Conservation (phyloP, 495 filamentous ascomycete genomes). For the Aspergillus leporis region DNA sequence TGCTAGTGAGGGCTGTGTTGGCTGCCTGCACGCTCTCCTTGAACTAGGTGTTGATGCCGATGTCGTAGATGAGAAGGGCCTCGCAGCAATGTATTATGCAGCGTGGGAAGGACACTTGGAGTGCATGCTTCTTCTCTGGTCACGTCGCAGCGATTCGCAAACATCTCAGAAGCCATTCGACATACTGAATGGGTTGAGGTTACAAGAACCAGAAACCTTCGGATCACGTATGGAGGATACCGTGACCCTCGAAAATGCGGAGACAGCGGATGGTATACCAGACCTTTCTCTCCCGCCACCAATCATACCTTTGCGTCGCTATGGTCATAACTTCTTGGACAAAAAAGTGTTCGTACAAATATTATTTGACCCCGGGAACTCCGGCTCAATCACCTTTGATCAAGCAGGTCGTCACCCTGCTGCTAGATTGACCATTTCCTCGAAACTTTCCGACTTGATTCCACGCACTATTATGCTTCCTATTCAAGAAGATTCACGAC, state of each 20-base stretch:
- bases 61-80: constrained; percentile 84
- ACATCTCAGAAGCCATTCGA: constrained; percentile 35
- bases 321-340: constrained; percentile 97
- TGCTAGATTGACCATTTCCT: constrained; percentile 91
- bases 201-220: constrained; percentile 34
- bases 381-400: constrained; percentile 82
- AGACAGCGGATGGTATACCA: constrained; percentile 85
- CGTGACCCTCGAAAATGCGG: constrained; percentile 61
- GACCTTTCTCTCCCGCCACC: constrained; percentile 91
- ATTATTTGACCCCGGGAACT: constrained; percentile 70
- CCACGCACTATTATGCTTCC: constrained; percentile 93
- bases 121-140: constrained; percentile 86
- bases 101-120: constrained; percentile 97
- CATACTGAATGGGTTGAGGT: constrained; percentile 35
- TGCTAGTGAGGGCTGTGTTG: constrained; percentile 92
- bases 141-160: constrained; percentile 31
- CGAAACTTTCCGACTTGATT: constrained; percentile 92
- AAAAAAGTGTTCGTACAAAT: constrained; percentile 94
- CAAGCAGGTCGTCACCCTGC: constrained; percentile 95
- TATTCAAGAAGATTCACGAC: constrained; percentile 90
- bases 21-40: constrained; percentile 77
- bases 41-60: constrained; percentile 71
- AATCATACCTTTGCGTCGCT: constrained; percentile 90
- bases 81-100: constrained; percentile 96
- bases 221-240: constrained; percentile 44